These are phyloP conservation scores for Bryoerythrophyllum caledonicum DNA, from an alignment of 225 moss, liverwort and hornwort genomes.

Conservation along the genomic window DNA sequence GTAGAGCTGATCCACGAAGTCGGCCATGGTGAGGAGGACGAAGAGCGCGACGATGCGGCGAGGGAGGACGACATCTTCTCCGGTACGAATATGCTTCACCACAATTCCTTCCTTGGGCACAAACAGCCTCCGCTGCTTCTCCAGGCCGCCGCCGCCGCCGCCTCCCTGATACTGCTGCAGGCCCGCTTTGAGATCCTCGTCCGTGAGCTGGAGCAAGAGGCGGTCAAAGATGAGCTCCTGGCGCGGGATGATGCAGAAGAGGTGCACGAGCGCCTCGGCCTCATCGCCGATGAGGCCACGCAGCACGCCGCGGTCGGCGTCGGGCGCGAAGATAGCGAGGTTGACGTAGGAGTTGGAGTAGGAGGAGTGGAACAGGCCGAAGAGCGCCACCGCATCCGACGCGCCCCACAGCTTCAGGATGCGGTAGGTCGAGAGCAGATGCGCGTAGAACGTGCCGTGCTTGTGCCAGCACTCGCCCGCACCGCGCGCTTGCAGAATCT, in stretches of 20 bases:
- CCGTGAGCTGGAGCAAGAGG: constrained; percentile 47
- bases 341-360: constrained; percentile 96
- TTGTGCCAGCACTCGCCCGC: constrained; percentile 97
- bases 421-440: constrained; percentile 63
- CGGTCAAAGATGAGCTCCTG: constrained; percentile 73
- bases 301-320: constrained; percentile 65
- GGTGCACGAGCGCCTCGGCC: constrained; percentile 81
- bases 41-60: constrained; percentile 73
- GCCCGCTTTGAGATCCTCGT: constrained; percentile 36
- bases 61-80: constrained; percentile 71
- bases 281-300: constrained; percentile 73
- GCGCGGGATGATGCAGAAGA: constrained; percentile 83
- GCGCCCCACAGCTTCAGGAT: constrained; percentile 87
- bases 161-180: constrained; percentile 29
- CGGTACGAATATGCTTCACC: constrained; percentile 83
- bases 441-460: constrained; percentile 93
- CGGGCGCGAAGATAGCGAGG: constrained; percentile 80
- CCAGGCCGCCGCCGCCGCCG: background rate
- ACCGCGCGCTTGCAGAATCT: constrained; percentile 59
- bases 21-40: constrained; percentile 77
- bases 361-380: constrained; percentile 78
- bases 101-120: constrained; percentile 65
- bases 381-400: constrained; percentile 55
- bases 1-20: constrained; percentile 74
- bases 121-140: constrained; percentile 22